phyloP scores from a whole-genome alignment of 2,329 filamentous ascomycete genomes.

The Aureobasidium sp. region DNA sequence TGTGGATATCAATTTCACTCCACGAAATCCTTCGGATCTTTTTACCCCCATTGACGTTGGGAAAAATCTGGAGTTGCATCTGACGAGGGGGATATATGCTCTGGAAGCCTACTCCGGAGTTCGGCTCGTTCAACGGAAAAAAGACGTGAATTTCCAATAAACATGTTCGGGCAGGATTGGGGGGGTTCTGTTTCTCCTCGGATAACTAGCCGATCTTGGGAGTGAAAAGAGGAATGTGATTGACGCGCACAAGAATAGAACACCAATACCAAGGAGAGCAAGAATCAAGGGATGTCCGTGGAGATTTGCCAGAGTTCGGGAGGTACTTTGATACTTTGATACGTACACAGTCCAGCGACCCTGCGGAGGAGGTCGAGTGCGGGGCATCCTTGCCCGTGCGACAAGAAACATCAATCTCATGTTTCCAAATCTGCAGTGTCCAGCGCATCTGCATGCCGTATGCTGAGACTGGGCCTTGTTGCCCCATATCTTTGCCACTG shows the following conservation, averaged over 20 bases:
- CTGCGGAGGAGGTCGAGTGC: constrained; percentile 5
- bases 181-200: background rate
- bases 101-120: background rate
- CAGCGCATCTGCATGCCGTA: background rate
- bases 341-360: background rate
- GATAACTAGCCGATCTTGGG: background rate
- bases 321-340: background rate
- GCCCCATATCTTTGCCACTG: background rate
- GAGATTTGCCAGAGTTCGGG: constrained; percentile 1
- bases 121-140: background rate
- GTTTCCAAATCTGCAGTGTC: background rate
- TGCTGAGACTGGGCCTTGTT: background rate
- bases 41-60: background rate
- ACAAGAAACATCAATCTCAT: background rate
- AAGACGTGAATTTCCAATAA: background rate
- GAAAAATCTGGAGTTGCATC: background rate
- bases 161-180: background rate
- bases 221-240: background rate
- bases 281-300: background rate
- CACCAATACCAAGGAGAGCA: background rate
- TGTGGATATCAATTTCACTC: background rate
- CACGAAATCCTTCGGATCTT: background rate
- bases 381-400: constrained; percentile 3
- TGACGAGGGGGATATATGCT: background rate
- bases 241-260: constrained; percentile 7